Base-by-base conservation (phyloP, 768 basidiomycete genomes). In the Boletus sensibilis region DNA sequence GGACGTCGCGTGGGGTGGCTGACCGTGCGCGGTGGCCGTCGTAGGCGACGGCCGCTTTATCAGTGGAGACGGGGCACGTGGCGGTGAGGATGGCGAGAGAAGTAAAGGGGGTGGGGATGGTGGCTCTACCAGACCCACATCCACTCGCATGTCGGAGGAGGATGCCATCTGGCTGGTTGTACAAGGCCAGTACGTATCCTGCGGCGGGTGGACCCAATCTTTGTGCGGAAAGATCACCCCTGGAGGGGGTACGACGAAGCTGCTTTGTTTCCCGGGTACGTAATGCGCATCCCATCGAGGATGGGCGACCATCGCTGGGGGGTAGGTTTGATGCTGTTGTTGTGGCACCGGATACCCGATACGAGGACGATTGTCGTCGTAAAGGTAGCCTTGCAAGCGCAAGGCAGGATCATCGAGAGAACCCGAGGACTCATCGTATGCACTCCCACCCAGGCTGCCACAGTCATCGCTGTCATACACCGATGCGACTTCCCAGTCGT, bases 401-500 rank as follows among this genome's bases (percentile, higher is more conserved):
- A 56, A 37, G 14, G 50, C 60, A 21, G 63, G 40, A 40, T 58
- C 55, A 39, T 61, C 46, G 8, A 48, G 34, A 23, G 55, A 50
- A 18, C 33, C 39, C 16, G 61, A 43, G 12, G 64, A 59, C 12
- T 59, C 64, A 27, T 56, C 27, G 46, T 55, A 66, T 48, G 20
- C 52, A 40, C 68, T 70, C 16, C 64, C 59, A 8, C 60, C 65
- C 20, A 62, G 33, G 31, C 62, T 70, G 43, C 58, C 62, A 56
- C 68, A 62, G 53, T 66, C 68, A 57, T 69, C 68, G 52, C 68
- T 69, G 42, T 62, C 57, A 50, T 69, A 69, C 25, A 64, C 58
- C 33, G 68, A 69, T 20, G 66, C 68, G 47, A 70, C 55, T 52
- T 69, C 68, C 68, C 68, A 69, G 56, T 69, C 68, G 27, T 64